Conservation (phyloP, 345 rosid species). For the Stellera chamaejasme region DNA sequence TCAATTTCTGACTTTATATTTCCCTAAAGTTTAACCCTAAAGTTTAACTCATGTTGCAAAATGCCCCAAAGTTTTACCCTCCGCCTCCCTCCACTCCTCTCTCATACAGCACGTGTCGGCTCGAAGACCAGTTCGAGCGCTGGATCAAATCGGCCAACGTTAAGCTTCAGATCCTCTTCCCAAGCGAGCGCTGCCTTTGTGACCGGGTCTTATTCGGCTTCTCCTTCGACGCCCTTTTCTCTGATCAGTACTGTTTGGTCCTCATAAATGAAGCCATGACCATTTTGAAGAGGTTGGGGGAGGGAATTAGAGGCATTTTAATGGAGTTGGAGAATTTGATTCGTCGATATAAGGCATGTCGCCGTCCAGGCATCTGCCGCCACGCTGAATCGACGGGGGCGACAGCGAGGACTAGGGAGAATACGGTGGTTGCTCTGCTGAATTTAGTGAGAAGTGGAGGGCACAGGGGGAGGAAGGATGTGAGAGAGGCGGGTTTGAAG, state of each 20-base stretch:
- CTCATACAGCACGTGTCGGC: too few species aligned
- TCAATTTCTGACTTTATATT: too few species aligned
- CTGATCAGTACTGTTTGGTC: conserved; percentile 63
- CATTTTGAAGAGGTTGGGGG: conserved; percentile 75
- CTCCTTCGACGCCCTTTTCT: conserved; percentile 52
- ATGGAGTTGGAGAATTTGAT: conserved; percentile 94
- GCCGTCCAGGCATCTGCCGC: conserved; percentile 85
- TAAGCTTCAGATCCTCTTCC: conserved; percentile 66
- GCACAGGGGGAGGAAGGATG: conserved; percentile 36
- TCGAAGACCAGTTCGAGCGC: conserved; percentile 77
- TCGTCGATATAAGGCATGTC: conserved; percentile 76
- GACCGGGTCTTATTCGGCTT: conserved; percentile 76
- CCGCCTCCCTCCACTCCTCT: too few species aligned
- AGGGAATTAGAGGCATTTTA: conserved; percentile 69
- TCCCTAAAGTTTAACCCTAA: too few species aligned
- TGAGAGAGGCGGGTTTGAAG: conserved; percentile 27
- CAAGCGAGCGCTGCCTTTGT: conserved; percentile 90
- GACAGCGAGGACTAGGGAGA: conserved; percentile 58
- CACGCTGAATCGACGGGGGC: conserved; percentile 56
- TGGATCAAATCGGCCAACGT: conserved; percentile 84
- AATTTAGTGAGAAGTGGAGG: conserved; percentile 62
- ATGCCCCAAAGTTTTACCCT: too few species aligned
- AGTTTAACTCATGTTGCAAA: too few species aligned
- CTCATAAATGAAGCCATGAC: conserved; percentile 65
- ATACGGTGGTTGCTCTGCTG: conserved; percentile 65